These are phyloP conservation scores for Quercus ilex DNA, from an alignment of 306 rosid species.

Conservation along the genomic window DNA sequence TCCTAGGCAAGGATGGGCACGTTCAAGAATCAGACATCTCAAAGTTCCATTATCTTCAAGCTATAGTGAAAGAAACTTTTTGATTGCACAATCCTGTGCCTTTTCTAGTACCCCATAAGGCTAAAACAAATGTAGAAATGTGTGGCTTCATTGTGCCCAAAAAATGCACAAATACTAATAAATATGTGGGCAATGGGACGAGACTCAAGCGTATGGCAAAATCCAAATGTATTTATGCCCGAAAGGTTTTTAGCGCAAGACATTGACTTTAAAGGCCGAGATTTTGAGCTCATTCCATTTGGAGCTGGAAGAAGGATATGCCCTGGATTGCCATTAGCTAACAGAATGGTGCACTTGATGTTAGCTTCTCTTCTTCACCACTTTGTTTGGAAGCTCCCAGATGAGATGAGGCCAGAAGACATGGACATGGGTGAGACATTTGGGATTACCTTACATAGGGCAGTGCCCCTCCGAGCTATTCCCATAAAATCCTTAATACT, in stretches of 20 bases:
- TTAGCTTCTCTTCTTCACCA: too few species aligned
- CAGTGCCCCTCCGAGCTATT: too few species aligned
- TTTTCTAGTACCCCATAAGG: slow-evolving; percentile 21
- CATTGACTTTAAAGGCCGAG: background rate
- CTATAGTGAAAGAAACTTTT: slow-evolving; percentile 26
- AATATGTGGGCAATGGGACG: slow-evolving; percentile 32
- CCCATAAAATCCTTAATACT: too few species aligned
- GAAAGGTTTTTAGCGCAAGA: slow-evolving; percentile 19
- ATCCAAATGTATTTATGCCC: slow-evolving; percentile 21
- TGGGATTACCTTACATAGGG: too few species aligned
- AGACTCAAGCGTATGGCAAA: slow-evolving; percentile 22
- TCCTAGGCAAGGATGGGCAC: background rate
- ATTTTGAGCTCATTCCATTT: slow-evolving; percentile 1
- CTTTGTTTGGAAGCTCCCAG: too few species aligned
- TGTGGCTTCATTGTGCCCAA: slow-evolving; percentile 12
- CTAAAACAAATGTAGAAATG: background rate
- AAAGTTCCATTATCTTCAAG: slow-evolving; percentile 10
- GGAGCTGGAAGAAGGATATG: too few species aligned
- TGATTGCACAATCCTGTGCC: slow-evolving; percentile 30
- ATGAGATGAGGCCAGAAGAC: too few species aligned
- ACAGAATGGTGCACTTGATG: too few species aligned
- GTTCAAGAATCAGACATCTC: slow-evolving; percentile 24
- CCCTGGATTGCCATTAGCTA: too few species aligned
- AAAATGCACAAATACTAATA: background rate
- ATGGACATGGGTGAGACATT: too few species aligned